Evolutionary conservation across 805 yeast genomes (phyloP).

Genomic region (Tetrapisispora fleetii): DNA sequence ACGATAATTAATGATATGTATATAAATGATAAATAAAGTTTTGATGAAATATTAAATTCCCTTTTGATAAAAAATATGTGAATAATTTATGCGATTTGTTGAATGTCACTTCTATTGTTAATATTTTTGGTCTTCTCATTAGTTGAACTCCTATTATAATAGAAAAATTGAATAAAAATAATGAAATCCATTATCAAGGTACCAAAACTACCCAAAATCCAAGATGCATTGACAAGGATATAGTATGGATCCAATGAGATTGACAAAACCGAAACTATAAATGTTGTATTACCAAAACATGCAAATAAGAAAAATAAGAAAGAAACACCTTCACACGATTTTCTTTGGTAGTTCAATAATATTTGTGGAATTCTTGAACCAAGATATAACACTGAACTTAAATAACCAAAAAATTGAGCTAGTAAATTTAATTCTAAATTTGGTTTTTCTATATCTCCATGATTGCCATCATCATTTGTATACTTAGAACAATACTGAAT

Average conservation of each 20-base stretch:
- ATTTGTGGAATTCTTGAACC: conserved; percentile 94
- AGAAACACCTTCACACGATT: conserved; percentile 91
- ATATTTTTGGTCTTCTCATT: neutral
- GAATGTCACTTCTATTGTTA: neutral
- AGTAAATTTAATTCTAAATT: conserved; percentile 56
- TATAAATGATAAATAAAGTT: neutral
- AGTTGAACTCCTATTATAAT: conserved; percentile 36
- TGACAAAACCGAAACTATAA: conserved; percentile 74
- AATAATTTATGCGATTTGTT: neutral
- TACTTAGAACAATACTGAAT: conserved; percentile 43
- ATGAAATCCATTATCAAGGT: conserved; percentile 75
- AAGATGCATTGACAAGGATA: conserved; percentile 71
- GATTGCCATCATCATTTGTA: conserved; percentile 18
- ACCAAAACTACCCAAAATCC: conserved; percentile 89
- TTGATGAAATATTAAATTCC: neutral
- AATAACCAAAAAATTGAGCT: conserved; percentile 82
- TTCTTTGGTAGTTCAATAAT: conserved; percentile 69
- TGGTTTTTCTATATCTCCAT: conserved; percentile 16
- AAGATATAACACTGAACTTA: conserved; percentile 62
- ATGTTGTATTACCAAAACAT: conserved; percentile 85
- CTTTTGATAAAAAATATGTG: too few relatives aligned
- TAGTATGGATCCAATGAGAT: conserved; percentile 64
- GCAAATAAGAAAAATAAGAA: conserved; percentile 92
- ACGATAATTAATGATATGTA: neutral
- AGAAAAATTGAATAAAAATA: conserved; percentile 77